Evolutionary conservation across 2,329 filamentous ascomycete species (phyloP), one percentile per base, ranked within the genome.

Genomic region (Clonostachys sp.): DNA sequence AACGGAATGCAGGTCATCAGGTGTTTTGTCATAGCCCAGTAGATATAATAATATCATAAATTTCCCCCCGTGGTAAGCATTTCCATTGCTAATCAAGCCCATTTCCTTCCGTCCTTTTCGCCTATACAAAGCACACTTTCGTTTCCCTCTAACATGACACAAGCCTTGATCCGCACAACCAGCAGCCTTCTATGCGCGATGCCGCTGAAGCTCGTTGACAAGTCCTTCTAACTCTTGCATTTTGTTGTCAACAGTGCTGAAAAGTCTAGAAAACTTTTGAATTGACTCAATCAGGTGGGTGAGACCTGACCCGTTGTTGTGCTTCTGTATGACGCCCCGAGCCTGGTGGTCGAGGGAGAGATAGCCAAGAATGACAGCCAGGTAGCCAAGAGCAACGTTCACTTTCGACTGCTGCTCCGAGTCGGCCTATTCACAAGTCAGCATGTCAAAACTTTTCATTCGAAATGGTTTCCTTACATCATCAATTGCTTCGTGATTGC

Each of bases 341-440:
- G 74, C 68, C 5, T 71, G 66, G 12, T 64, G 57, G 44, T 72
- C 66, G 30, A 94, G 72, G 55, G 84, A 91, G 20, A 96, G 70
- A 54, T 91, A 94, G 16, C 90, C 89, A 3, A 97, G 75, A 6
- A 96, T 73, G 13, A 96, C 84, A 1, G 90, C 84, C 20, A 96
- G 74, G 62, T 96, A 96, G 14, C 90, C 91, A 62, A 92, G 83
- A 2, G 87, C 85, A 30, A 97, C 90, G 55, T 91, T 90, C 45
- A 87, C 77, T 50, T 87, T 84, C 24, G 84, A 85, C 60, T 91
- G 89, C 58, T 89, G 81, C 48, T 84, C 77, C 2, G 84, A 87
- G 56, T 86, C 82, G 49, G 83, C 84, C 79, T 89, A 53, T 14
- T 14, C 41, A 20, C 17, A 40, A 40, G 24, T 30, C 9, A 30